A percentile compares a stretch with the other conserved stretches of the same genome.
Evolutionary conservation across 179 eudicot genomes (phyloP).

Genomic region (Sideroxylon spinosum): DNA sequence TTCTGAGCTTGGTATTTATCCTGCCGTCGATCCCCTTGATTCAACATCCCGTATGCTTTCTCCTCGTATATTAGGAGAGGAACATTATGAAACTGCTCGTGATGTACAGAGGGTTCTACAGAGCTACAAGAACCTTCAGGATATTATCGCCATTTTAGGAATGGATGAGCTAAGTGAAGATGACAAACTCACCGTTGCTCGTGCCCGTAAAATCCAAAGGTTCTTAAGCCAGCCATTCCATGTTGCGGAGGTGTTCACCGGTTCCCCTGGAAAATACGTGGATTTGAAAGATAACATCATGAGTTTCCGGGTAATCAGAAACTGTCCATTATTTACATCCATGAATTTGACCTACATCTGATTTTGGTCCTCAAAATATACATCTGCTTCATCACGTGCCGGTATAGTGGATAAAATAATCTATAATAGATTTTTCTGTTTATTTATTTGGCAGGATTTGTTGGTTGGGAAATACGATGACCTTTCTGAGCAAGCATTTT

Average conservation of each 20-base stretch:
- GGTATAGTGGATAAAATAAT: too few relatives aligned
- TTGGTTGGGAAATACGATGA: conserved; percentile 45
- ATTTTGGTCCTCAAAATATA: too few relatives aligned
- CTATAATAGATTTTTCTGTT: not conserved
- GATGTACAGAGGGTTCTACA: conserved; percentile 43
- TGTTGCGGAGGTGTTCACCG: conserved; percentile 64
- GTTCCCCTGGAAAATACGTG: conserved; percentile 89
- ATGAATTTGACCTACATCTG: too few relatives aligned
- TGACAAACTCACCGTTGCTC: conserved; percentile 79
- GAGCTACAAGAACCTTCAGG: conserved; percentile 45
- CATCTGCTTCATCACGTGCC: too few relatives aligned
- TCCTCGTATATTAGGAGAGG: conserved; percentile 43
- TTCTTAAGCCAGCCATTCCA: conserved; percentile 54
- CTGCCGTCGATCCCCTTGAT: conserved; percentile 44
- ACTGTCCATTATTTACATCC: too few relatives aligned
- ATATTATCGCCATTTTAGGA: conserved; percentile 61
- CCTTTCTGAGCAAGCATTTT: conserved; percentile 40
- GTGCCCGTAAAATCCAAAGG: conserved; percentile 87
- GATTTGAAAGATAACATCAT: conserved; percentile 72
- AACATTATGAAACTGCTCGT: conserved; percentile 39
- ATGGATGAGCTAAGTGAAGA: conserved; percentile 97
- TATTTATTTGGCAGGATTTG: conserved; percentile 29
- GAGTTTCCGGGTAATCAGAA: conserved; percentile 66
- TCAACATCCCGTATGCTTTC: conserved; percentile 48
- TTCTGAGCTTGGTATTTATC: conserved; percentile 63